Evolutionary conservation across 2,329 filamentous ascomycete genomes (phyloP).

Genomic region (Aspergillus sp.): DNA sequence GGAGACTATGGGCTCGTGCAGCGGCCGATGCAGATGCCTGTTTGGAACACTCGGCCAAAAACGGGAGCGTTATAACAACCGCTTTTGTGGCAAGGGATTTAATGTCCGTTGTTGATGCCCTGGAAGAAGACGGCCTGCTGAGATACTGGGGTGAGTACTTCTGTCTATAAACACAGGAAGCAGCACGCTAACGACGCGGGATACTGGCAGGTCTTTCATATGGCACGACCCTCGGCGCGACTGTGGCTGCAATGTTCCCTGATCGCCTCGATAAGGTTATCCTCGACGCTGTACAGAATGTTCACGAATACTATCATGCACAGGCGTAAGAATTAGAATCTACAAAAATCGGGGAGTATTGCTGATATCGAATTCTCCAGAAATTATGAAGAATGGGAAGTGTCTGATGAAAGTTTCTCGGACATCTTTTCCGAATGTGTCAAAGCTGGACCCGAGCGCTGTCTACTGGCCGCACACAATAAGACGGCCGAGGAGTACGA

Average conservation of each 20-base stretch:
- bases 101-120: conserved; percentile 10
- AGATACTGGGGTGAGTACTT: conserved; percentile 12
- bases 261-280: conserved; percentile 10
- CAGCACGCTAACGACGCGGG: not conserved
- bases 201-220: conserved; percentile 10
- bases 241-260: conserved; percentile 14
- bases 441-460: conserved; percentile 7
- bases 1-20: conserved; percentile 8
- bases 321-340: not conserved
- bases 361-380: not conserved
- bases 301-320: conserved; percentile 8
- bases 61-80: conserved; percentile 9
- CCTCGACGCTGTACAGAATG: conserved; percentile 12
- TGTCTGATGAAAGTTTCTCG: conserved; percentile 6
- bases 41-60: not conserved
- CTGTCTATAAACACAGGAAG: not conserved
- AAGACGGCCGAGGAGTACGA: conserved; percentile 7
- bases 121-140: conserved; percentile 7
- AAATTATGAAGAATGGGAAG: conserved; percentile 6
- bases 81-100: conserved; percentile 14
- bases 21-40: conserved; percentile 7
- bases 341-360: not conserved
- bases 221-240: conserved; percentile 11
- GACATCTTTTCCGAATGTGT: conserved; percentile 8
- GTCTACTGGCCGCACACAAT: conserved; percentile 1